Percentiles rank a stretch among this genome's conserved stretches.
These are phyloP conservation scores for Cercospora beticola DNA, from an alignment of 2,329 filamentous ascomycete species.

Conservation along the genomic window DNA sequence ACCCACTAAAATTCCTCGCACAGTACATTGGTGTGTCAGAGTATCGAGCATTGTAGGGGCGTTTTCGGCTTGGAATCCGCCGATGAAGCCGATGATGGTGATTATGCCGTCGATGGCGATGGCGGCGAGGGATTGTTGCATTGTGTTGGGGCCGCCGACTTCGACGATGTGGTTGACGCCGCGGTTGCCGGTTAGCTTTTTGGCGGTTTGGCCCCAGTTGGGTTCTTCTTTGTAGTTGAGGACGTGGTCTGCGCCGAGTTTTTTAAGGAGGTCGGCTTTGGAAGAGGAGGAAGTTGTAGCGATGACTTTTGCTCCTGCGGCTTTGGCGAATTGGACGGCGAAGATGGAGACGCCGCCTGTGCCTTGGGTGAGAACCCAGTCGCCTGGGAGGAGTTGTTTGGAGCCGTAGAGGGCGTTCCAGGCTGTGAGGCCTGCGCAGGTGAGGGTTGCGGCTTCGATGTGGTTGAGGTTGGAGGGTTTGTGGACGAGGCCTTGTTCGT, in stretches of 20 bases:
- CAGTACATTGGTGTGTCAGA: slow-evolving; percentile 53
- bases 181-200: slow-evolving; percentile 51
- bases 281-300: slow-evolving; percentile 55
- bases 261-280: slow-evolving; percentile 53
- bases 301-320: slow-evolving; percentile 57
- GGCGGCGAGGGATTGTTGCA: slow-evolving; percentile 51
- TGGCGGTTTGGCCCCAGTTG: slow-evolving; percentile 57
- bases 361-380: slow-evolving; percentile 65
- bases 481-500: slow-evolving; percentile 65
- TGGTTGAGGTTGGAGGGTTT: slow-evolving; percentile 58
- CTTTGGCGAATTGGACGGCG: slow-evolving; percentile 59
- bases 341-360: slow-evolving; percentile 69
- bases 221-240: slow-evolving; percentile 57
- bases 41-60: slow-evolving; percentile 55
- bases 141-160: slow-evolving; percentile 64
- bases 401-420: slow-evolving; percentile 57
- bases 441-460: slow-evolving; percentile 49
- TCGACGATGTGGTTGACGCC: slow-evolving; percentile 66
- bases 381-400: slow-evolving; percentile 40
- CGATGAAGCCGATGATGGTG: slow-evolving; percentile 59
- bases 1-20: slow-evolving; percentile 59
- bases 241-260: slow-evolving; percentile 56
- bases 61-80: slow-evolving; percentile 47
- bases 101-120: slow-evolving; percentile 54
- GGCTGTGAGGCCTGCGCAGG: slow-evolving; percentile 49